Evolutionary conservation across 768 basidiomycete genomes (phyloP).

Genomic region (Scleroderma bovista): DNA sequence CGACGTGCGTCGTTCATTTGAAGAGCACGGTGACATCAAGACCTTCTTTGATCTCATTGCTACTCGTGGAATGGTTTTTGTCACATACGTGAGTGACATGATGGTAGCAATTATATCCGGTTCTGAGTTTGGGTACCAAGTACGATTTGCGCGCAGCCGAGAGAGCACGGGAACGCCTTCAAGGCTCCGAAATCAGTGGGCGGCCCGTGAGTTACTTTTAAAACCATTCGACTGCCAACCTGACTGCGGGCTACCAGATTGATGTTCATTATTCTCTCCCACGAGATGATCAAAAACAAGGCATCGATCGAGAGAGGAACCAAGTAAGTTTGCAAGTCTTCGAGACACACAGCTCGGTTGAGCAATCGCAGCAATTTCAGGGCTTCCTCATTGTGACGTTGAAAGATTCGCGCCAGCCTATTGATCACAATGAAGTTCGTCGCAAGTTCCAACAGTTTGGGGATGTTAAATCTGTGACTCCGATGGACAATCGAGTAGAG

Average conservation of each 20-base stretch:
- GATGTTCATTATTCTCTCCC: conserved; percentile 98
- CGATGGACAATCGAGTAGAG: conserved; percentile 61
- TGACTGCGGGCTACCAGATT: conserved; percentile 50
- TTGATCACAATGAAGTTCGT: conserved; percentile 82
- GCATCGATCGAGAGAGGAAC: conserved; percentile 68
- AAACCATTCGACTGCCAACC: conserved; percentile 1
- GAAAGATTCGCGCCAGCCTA: conserved; percentile 61
- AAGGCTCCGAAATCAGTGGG: conserved; percentile 82
- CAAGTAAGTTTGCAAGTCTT: conserved; percentile 47
- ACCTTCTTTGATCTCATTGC: conserved; percentile 95
- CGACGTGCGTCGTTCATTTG: conserved; percentile 80
- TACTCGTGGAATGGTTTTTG: conserved; percentile 97
- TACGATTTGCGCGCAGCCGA: conserved; percentile 92
- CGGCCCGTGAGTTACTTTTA: conserved; percentile 65
- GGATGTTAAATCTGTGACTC: conserved; percentile 77
- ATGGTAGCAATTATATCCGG: conserved; percentile 5
- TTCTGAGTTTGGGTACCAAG: conserved; percentile 38
- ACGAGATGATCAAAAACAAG: conserved; percentile 71
- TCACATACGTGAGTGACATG: conserved; percentile 81
- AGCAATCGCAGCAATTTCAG: conserved; percentile 55
- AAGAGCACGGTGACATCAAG: conserved; percentile 93
- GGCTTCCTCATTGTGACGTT: conserved; percentile 80
- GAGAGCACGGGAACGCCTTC: conserved; percentile 83
- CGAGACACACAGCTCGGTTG: not conserved
- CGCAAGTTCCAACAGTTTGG: conserved; percentile 86